Evolutionary conservation across 1,284 basidiomycete species (phyloP).

Genomic region (Cryptococcus floricola): DNA sequence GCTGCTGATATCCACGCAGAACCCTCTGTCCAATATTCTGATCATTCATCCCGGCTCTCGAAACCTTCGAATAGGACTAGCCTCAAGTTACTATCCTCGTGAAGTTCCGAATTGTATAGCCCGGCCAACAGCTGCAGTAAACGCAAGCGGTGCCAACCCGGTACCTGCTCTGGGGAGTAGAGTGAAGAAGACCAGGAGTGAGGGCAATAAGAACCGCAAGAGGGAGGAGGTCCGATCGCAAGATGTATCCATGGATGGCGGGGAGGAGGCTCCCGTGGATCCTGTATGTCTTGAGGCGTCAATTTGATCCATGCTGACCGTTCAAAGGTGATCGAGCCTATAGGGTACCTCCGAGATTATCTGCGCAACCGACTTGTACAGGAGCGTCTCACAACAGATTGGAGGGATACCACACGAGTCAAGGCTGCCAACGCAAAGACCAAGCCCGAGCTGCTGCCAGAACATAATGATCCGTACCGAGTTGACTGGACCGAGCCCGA

Average conservation of each 20-base stretch:
- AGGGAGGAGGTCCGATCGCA: conserved; percentile 1
- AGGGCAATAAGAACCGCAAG: conserved; percentile 11
- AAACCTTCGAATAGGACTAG: conserved; percentile 78
- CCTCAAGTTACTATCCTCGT: conserved; percentile 62
- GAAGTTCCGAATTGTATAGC: conserved; percentile 49
- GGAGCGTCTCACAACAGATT: conserved; percentile 75
- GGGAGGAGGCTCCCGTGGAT: conserved; percentile 12
- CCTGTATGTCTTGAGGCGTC: conserved; percentile 19
- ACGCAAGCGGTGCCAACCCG: conserved; percentile 17
- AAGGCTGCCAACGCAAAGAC: conserved; percentile 56
- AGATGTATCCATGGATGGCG: conserved; percentile 10
- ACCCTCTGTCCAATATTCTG: conserved; percentile 46
- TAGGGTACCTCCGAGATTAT: conserved; percentile 66
- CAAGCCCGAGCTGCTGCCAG: conserved; percentile 69
- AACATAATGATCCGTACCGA: conserved; percentile 72
- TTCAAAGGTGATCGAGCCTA: conserved; percentile 64
- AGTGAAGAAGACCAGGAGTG: conserved; percentile 11
- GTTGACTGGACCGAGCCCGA: conserved; percentile 70
- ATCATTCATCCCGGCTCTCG: conserved; percentile 94
- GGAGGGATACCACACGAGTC: conserved; percentile 68
- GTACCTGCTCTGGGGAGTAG: conserved; percentile 29
- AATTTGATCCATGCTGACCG: not conserved
- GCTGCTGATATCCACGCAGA: not conserved
- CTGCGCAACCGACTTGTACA: conserved; percentile 80
- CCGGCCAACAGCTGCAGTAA: conserved; percentile 15